These are phyloP conservation scores for Myxozyma kluyveri DNA, from an alignment of 805 yeast species.

Conservation along the genomic window DNA sequence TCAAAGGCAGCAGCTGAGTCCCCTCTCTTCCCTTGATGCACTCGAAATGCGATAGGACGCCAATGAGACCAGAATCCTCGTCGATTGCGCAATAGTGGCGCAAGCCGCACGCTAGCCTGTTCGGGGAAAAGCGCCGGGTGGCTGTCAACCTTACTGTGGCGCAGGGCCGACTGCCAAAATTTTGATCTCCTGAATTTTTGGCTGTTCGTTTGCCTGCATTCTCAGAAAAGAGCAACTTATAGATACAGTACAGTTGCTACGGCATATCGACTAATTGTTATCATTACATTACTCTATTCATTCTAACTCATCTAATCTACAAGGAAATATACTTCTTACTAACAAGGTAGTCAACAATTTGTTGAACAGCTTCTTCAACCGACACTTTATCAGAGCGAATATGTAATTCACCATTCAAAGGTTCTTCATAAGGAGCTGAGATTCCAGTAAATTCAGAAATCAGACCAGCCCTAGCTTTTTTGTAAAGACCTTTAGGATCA, in stretches of 20 bases:
- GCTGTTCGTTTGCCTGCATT: too few species aligned
- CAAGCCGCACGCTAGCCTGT: not conserved
- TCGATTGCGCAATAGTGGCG: not conserved
- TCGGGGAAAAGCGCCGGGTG: not conserved
- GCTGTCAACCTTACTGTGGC: not conserved
- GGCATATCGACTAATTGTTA: not conserved
- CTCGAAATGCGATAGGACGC: too few species aligned
- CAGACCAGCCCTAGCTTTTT: slow-evolving; percentile 92
- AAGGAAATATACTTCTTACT: slow-evolving; percentile 10
- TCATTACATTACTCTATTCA: not conserved
- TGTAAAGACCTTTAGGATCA: slow-evolving; percentile 95
- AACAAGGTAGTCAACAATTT: slow-evolving; percentile 62
- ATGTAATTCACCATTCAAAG: slow-evolving; percentile 78
- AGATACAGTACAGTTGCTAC: not conserved
- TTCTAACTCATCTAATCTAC: not conserved
- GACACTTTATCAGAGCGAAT: slow-evolving; percentile 66
- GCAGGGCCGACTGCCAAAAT: too few species aligned
- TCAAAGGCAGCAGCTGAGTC: too few species aligned
- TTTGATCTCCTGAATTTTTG: not conserved
- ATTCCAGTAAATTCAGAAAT: slow-evolving; percentile 95
- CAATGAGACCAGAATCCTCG: not conserved
- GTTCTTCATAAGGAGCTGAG: slow-evolving; percentile 94
- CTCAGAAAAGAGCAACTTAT: too few species aligned
- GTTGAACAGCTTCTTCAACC: slow-evolving; percentile 77
- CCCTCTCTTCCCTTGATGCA: too few species aligned